Conservation (phyloP, 2,329 filamentous ascomycete genomes). For the Arthrobotrys musiformis region DNA sequence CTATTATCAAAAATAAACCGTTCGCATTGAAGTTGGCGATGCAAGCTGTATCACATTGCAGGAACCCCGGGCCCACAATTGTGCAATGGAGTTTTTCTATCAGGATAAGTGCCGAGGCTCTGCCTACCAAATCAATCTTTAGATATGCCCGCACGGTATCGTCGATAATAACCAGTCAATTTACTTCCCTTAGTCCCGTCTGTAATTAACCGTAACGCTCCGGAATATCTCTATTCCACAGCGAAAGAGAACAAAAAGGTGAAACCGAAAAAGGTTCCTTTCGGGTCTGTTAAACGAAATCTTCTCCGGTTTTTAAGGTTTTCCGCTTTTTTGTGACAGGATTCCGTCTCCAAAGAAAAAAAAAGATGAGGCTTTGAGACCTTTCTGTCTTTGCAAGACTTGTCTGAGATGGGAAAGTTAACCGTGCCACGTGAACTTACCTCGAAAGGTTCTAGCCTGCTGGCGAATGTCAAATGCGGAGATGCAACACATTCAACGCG, state of each 20-base stretch:
- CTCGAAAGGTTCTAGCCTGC: too few species aligned
- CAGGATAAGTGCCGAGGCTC: slow-evolving; percentile 26
- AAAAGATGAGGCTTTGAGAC: background rate
- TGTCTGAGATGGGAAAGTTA: background rate
- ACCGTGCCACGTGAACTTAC: background rate
- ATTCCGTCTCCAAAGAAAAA: background rate
- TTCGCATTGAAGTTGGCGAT: slow-evolving; percentile 10
- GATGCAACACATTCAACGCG: too few species aligned
- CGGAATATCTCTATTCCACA: background rate
- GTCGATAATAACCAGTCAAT: too few species aligned
- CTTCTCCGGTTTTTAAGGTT: background rate
- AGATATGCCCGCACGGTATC: slow-evolving; percentile 46
- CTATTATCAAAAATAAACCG: background rate
- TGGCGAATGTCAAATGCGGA: too few species aligned
- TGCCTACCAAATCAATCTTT: slow-evolving; percentile 43
- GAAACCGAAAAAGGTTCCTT: too few species aligned
- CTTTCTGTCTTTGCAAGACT: background rate
- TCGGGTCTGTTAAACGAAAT: background rate
- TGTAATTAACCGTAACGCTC: background rate
- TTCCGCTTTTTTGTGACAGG: background rate
- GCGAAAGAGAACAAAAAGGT: background rate
- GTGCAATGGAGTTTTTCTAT: too few species aligned
- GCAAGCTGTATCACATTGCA: slow-evolving; percentile 18
- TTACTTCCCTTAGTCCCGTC: slow-evolving; percentile 24
- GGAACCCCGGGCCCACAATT: slow-evolving; percentile 9